Conservation (phyloP, 371 early-diverging fungal species). For the Catenaria anguillulae region DNA sequence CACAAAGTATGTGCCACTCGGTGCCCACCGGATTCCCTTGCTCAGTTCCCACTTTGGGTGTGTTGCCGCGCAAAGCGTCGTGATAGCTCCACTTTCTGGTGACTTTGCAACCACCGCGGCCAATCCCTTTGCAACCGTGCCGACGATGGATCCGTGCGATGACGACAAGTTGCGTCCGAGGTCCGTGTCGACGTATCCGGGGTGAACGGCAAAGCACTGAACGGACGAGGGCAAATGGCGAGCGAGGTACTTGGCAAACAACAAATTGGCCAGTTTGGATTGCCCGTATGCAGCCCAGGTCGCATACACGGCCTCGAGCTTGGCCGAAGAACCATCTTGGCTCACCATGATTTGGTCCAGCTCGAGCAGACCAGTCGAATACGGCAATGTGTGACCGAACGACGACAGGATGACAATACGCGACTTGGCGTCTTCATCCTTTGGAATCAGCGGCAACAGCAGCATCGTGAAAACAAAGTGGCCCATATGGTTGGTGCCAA, state of each 20-base stretch:
- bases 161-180: background rate
- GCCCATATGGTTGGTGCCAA: slow-evolving; percentile 37
- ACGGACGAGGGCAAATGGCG: background rate
- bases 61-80: slow-evolving; percentile 4
- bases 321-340: background rate
- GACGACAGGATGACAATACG: slow-evolving; percentile 11
- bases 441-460: slow-evolving; percentile 16
- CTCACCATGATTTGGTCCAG: background rate
- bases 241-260: slow-evolving; percentile 10
- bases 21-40: too few species aligned
- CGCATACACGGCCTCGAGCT: background rate
- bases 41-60: too few species aligned
- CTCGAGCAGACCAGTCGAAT: background rate
- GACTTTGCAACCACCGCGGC: background rate
- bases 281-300: slow-evolving; percentile 4
- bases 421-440: background rate
- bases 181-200: slow-evolving; percentile 5
- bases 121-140: background rate
- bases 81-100: background rate
- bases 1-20: background rate
- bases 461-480: slow-evolving; percentile 28
- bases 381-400: background rate
- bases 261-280: slow-evolving; percentile 7
- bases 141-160: too few species aligned
- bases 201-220: too few species aligned